phyloP scores from a whole-genome alignment of 768 basidiomycete species.

The Naganishia antarctica region DNA sequence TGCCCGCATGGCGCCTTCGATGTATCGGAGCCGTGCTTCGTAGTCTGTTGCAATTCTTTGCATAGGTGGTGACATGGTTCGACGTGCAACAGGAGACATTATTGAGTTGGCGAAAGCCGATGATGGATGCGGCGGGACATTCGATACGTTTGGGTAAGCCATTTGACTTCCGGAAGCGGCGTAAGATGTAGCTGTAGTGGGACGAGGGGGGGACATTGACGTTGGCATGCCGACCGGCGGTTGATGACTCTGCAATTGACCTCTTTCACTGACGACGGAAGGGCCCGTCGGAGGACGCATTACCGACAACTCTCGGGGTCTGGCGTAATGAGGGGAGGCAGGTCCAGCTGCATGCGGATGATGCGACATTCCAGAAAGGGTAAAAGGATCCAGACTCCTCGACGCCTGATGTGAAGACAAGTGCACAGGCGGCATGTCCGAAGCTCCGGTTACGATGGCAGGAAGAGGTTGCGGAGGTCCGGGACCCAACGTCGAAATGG shows the following conservation, averaged over 20 bases:
- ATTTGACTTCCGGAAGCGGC: neutral
- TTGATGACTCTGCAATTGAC: neutral
- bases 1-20: constrained; percentile 7
- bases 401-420: constrained; percentile 10
- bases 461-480: constrained; percentile 28
- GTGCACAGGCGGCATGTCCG: constrained; percentile 15
- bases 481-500: constrained; percentile 22
- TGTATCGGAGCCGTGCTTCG: constrained; percentile 19
- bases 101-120: neutral
- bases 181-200: neutral
- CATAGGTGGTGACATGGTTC: neutral
- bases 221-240: neutral
- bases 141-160: neutral
- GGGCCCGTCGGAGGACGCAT: constrained; percentile 7
- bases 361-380: neutral
- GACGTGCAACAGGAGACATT: neutral
- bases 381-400: constrained; percentile 24
- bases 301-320: neutral
- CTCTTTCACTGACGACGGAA: neutral
- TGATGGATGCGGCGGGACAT: neutral
- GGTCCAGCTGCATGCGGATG: neutral
- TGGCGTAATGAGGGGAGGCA: neutral
- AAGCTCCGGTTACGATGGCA: constrained; percentile 20
- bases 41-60: neutral
- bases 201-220: neutral